Conservation (phyloP, 805 yeast species). For the Dipodascus albidus region DNA sequence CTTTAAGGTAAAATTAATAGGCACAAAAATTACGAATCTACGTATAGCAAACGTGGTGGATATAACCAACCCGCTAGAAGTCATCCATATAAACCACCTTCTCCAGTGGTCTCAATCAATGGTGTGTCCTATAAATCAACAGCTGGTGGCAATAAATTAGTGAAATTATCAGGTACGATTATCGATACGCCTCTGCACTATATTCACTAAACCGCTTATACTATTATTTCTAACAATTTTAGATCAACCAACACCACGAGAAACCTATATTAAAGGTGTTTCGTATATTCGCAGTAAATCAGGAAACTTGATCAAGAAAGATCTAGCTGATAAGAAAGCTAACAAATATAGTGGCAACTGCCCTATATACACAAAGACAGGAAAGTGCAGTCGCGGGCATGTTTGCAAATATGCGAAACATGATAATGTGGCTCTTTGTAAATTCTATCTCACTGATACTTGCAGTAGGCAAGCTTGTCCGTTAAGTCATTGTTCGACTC, state of each 20-base stretch:
- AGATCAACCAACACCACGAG: constrained; percentile 8
- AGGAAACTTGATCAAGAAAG: constrained; percentile 11
- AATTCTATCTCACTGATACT: constrained; percentile 32
- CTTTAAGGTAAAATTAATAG: not conserved
- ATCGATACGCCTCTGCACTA: not conserved
- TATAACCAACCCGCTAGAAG: not conserved
- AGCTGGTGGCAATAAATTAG: not conserved
- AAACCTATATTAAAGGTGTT: constrained; percentile 17
- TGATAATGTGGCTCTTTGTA: constrained; percentile 45
- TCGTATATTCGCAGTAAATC: constrained; percentile 17
- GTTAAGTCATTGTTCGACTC: constrained; percentile 44
- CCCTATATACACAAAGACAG: constrained; percentile 21
- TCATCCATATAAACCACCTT: not conserved
- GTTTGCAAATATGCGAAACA: constrained; percentile 42
- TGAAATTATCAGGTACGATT: not conserved
- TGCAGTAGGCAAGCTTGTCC: constrained; percentile 42
- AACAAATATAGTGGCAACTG: constrained; percentile 14
- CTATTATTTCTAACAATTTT: not conserved
- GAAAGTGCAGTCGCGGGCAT: constrained; percentile 38
- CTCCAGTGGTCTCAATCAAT: not conserved
- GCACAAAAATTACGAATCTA: not conserved
- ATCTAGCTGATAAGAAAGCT: constrained; percentile 5
- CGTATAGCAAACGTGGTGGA: not conserved
- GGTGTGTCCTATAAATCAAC: not conserved
- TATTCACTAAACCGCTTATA: not conserved